Evolutionary conservation across 75 land plant species (phyloP), one percentile per base, ranked within the genome.

Genomic region (Adiantum capillusveneris): DNA sequence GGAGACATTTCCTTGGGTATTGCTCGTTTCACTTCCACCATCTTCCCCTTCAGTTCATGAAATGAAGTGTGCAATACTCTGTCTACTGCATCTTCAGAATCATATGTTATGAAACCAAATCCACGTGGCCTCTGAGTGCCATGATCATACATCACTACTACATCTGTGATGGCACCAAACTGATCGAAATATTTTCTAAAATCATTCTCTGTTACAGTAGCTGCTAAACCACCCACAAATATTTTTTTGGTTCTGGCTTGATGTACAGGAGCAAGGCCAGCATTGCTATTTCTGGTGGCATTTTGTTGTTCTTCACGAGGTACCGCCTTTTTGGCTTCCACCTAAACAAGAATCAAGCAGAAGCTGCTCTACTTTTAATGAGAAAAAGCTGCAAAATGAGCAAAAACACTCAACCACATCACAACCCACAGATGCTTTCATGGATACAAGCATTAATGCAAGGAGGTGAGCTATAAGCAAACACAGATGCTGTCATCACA

Each of bases 81-180:
- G 13, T 94, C 98, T 28, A 94, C 98, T 29, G 96, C 81, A 62
- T 94, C 91, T 63, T 94, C 98, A 26, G 96, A 86, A 68, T 94
- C 98, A 68, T 63, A 94, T 44, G 96, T 93, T 41, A 90, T 87
- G 68, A 93, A 93, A 24, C 96, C 98, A 76, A 94, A 94, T 20
- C 98, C 98, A 51, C 98, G 70, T 43, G 98, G 98, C 64, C 98
- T 77, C 70, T 94, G 98, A 39, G 98, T 94, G 62, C 79, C 83
- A 65, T 94, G 98, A 63, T 94, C 98, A 77, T 94, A 94, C 98
- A 94, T 94, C 59, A 94, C 98, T n/a, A 94, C 98, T 22, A 94
- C 96, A 82, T 94, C 98, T 54, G 88, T 84, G 46, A 86, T 90
- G 18, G 72, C 68, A 29, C 98, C 98, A 76, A 89, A 94, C 66